Evolutionary conservation across 768 basidiomycete genomes (phyloP).

Genomic region (Tylopilus vinaceipallidus): DNA sequence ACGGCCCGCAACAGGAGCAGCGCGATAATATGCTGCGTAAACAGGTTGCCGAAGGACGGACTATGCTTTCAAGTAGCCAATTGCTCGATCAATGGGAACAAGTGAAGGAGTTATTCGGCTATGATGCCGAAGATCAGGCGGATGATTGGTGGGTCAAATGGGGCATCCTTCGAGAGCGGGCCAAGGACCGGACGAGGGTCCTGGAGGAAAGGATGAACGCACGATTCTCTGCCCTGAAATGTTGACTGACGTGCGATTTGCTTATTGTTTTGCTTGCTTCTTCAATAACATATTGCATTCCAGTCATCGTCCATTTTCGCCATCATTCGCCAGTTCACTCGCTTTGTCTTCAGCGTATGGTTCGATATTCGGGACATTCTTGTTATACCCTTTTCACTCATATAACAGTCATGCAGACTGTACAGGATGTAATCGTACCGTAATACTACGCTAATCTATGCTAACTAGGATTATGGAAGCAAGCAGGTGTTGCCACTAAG

Average conservation of each 20-base stretch:
- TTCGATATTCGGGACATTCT: not conserved
- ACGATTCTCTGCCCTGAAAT: not conserved
- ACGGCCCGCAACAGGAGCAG: constrained; percentile 41
- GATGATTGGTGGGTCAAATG: constrained; percentile 67
- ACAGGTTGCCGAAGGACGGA: constrained; percentile 46
- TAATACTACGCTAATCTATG: constrained; percentile 7
- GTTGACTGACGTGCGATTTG: not conserved
- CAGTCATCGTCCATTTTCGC: not conserved
- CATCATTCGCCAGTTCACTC: not conserved
- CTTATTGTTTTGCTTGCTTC: not conserved
- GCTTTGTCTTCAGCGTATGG: not conserved
- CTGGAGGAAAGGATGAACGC: constrained; percentile 17
- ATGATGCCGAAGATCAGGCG: constrained; percentile 54
- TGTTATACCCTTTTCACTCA: not conserved
- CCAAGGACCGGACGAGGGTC: constrained; percentile 23
- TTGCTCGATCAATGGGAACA: constrained; percentile 45
- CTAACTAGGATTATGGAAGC: no score
- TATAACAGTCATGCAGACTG: not conserved
- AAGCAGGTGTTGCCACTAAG: no score
- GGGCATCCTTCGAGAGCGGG: constrained; percentile 45
- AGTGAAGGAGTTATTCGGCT: constrained; percentile 47
- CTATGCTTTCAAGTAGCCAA: constrained; percentile 32
- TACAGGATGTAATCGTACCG: constrained; percentile 4
- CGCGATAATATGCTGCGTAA: constrained; percentile 43
- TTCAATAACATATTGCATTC: not conserved